phyloP scores from a whole-genome alignment of 345 rosid species.

The Laguncularia racemosa region DNA sequence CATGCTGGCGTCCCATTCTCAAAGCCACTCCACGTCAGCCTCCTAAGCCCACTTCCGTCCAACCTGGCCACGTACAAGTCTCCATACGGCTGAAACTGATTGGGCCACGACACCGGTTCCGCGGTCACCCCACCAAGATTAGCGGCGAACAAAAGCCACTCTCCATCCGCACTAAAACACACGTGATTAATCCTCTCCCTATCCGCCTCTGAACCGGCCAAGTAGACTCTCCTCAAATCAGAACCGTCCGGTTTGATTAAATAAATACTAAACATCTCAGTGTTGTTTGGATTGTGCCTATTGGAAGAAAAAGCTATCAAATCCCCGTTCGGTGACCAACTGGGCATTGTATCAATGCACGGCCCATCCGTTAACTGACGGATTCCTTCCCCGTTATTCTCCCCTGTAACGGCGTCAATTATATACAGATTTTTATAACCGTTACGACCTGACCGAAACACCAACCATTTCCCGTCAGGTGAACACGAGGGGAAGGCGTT shows the following conservation, averaged over 20 bases:
- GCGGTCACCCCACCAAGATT: slow-evolving; percentile 59
- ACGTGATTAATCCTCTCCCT: slow-evolving; percentile 83
- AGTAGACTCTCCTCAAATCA: slow-evolving; percentile 42
- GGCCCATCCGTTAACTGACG: slow-evolving; percentile 64
- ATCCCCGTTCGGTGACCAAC: slow-evolving; percentile 75
- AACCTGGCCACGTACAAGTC: slow-evolving; percentile 47
- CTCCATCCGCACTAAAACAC: slow-evolving; percentile 60
- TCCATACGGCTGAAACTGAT: slow-evolving; percentile 87
- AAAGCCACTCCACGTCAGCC: slow-evolving; percentile 82
- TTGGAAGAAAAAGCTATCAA: slow-evolving; percentile 94
- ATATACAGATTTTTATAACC: slow-evolving; percentile 68
- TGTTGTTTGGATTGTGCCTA: slow-evolving; percentile 44
- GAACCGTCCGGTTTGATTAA: slow-evolving; percentile 66
- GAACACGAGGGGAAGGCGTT: slow-evolving; percentile 88
- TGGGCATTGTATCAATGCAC: slow-evolving; percentile 87
- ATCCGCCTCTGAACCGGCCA: slow-evolving; percentile 48
- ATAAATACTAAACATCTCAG: slow-evolving; percentile 42
- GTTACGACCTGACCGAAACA: slow-evolving; percentile 72
- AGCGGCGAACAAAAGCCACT: slow-evolving; percentile 61
- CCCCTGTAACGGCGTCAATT: slow-evolving; percentile 57
- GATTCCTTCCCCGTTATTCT: slow-evolving; percentile 31
- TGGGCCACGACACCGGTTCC: slow-evolving; percentile 74
- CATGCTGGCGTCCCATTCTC: slow-evolving; percentile 89
- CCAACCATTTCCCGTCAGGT: slow-evolving; percentile 70
- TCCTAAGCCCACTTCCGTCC: slow-evolving; percentile 61